Evolutionary conservation across 1,139 yeast species (phyloP), one percentile per base, ranked within the genome.

Genomic region (Blastobotrys aristatus): DNA sequence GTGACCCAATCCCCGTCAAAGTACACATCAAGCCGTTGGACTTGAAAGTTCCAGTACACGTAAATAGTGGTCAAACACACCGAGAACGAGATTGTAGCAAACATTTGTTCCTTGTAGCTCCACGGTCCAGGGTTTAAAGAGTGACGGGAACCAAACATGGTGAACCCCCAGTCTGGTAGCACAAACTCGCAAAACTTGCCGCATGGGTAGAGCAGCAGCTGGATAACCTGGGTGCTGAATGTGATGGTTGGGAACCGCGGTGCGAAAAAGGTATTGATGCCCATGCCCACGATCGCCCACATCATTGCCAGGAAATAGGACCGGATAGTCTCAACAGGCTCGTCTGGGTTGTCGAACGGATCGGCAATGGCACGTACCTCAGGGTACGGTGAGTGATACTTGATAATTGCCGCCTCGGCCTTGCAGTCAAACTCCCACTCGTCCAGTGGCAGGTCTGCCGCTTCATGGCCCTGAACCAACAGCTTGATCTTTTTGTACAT

Each of bases 71-170:
- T 70, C 36, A 69, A 64, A n/a, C 75, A 62, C 40, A 70, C 70
- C 32, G 72, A 65, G 55, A 72, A 71, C 53, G 73, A 65, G 38
- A 76, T 49, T 5, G 84, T 76, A 2, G 79, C 70, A 52, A 79
- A 68, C 81, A 80, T 79, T 68, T 83, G 88, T 60, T 84, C 92
- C 63, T 84, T 84, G 58, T 69, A 74, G 32, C 74, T 69, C 84
- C 87, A 84, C 6, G 81, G 80, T 5, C 83, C 83, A 1, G 82
- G 81, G 63, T 82, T 74, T 57, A 79, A 57, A 45, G 76, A 63
- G 58, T 65, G 51, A 48, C 69, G 67, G 48, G 55, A 60, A 38
- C 71, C 75, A 54, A 64, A 65, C 53, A 62, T 62, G 38, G 59
- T 70, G 59, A 78, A 60, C 16, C 72, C 74, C 72, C 73, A 69